A percentile compares a stretch with the other conserved stretches of the same genome.
phyloP scores from a whole-genome alignment of 768 basidiomycete species.

The Leucosporidium scottii region DNA sequence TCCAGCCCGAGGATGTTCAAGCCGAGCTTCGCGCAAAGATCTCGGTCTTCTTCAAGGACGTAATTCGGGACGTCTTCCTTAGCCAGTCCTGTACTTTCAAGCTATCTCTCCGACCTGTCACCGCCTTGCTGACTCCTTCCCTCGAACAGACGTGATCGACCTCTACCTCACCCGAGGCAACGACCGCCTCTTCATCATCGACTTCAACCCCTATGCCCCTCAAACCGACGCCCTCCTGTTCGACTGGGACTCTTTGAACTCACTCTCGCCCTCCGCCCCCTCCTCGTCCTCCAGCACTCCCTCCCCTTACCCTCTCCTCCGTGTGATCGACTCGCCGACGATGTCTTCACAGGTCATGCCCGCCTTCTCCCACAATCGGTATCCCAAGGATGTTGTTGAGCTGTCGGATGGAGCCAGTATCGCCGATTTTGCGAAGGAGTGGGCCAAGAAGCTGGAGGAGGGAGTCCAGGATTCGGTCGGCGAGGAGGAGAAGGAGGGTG shows the following conservation, averaged over 20 bases:
- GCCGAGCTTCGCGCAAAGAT: constrained; percentile 53
- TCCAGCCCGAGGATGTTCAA: constrained; percentile 58
- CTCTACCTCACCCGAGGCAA: constrained; percentile 77
- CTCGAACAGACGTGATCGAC: constrained; percentile 66
- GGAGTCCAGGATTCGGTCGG: too few relatives aligned
- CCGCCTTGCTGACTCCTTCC: not conserved
- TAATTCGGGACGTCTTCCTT: constrained; percentile 58
- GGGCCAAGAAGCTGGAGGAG: too few relatives aligned
- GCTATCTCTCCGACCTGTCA: not conserved
- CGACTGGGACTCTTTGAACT: constrained; percentile 64
- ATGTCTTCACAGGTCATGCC: constrained; percentile 60
- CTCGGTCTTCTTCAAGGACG: constrained; percentile 58
- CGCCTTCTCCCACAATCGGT: constrained; percentile 74
- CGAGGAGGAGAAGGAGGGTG: too few relatives aligned
- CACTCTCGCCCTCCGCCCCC: constrained; percentile 46
- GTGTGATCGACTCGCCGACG: constrained; percentile 6
- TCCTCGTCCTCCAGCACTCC: not conserved
- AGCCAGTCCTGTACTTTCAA: constrained; percentile 60
- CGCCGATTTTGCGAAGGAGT: constrained; percentile 51
- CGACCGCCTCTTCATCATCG: constrained; percentile 67
- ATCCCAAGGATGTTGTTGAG: constrained; percentile 79
- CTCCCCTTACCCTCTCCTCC: constrained; percentile 19
- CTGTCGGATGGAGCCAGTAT: constrained; percentile 67
- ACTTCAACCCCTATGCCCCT: constrained; percentile 81
- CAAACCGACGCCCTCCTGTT: constrained; percentile 85